Base-by-base conservation (phyloP, 148 eudicot genomes). In the Rhododendron williamsianum region DNA sequence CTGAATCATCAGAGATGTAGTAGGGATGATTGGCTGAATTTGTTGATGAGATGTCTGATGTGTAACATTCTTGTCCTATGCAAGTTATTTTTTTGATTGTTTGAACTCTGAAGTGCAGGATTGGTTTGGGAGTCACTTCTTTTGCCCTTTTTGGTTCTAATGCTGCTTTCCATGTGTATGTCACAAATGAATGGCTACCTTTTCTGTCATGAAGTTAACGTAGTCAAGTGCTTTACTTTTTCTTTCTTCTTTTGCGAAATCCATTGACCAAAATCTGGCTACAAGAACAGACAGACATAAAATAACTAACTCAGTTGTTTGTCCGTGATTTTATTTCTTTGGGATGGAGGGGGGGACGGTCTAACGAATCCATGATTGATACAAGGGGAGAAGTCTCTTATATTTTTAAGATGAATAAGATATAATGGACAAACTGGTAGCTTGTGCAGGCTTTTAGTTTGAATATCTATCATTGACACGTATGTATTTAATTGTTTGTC, bases 21-120 rank as follows among this genome's bases (percentile, higher is more conserved):
- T 71, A 71, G 41, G 76, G 45, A 81, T 81, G 69, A 35, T 81
- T 54, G 83, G 27, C 35, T 38, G 84, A 27, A n/a, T 41, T 81
- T 60, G 73, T 60, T 81, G 33, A 1, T 54, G 36, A 6, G 9
- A 19, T 81, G 45, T 81, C 46, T 54, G 60, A 16, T 6, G 15
- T 9, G 45, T 54, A 81, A 54, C 43, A 36, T 58, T 72, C 63
- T 35, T 18, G 51, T 72, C 41, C 73, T 2, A 72, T 48, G 33
- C 73, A 49, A 46, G 45, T 16, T 41, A 10, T 6, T 69, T 21
- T 3, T 2, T 83, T 83, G 5, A 18, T 9, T 9, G 30, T 25
- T 71, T 71, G 8, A 13, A 71, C 38, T 71, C 46, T 69, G 52
- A 45, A 67, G 41, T 41, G 76, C 25, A 11, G 35, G 84, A 6